A percentile compares a stretch with the other conserved stretches of the same genome.
phyloP scores from a whole-genome alignment of 352 stramenopile genomes.

The Pythium rishiriense region DNA sequence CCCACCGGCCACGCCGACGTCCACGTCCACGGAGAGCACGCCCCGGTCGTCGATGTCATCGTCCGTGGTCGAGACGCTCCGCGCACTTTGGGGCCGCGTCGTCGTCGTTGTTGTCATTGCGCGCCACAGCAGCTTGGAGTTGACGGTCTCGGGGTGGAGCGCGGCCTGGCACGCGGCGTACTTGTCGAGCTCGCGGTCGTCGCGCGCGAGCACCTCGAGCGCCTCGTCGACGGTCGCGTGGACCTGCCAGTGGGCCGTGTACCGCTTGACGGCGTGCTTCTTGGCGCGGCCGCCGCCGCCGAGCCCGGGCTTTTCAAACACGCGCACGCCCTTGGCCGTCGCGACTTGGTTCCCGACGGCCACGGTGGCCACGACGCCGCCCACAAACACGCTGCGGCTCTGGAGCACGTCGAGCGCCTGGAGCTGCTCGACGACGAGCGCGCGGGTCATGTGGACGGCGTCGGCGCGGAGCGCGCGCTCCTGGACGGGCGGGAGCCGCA shows the following conservation, averaged over 20 bases:
- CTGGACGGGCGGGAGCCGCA: slow-evolving; percentile 19
- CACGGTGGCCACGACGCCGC: background rate
- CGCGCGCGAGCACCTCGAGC: slow-evolving; percentile 20
- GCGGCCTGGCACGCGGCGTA: slow-evolving; percentile 20
- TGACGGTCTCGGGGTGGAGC: slow-evolving; percentile 25
- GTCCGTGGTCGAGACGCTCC: background rate
- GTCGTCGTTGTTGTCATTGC: background rate
- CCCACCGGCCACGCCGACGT: slow-evolving; percentile 5
- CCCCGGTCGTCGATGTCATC: slow-evolving; percentile 2
- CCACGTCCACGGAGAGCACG: slow-evolving; percentile 7
- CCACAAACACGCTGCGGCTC: slow-evolving; percentile 11
- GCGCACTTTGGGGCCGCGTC: background rate
- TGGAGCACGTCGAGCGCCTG: slow-evolving; percentile 7
- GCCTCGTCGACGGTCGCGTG: slow-evolving; percentile 27
- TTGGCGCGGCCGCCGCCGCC: slow-evolving; percentile 9
- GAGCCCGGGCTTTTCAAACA: slow-evolving; percentile 19
- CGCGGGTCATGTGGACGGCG: slow-evolving; percentile 13
- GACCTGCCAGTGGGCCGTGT: slow-evolving; percentile 22
- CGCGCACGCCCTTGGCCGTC: slow-evolving; percentile 15
- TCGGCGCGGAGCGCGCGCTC: slow-evolving; percentile 19
- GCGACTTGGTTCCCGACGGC: slow-evolving; percentile 10
- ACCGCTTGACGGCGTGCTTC: slow-evolving; percentile 15
- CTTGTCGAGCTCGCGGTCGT: slow-evolving; percentile 12
- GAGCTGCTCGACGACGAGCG: slow-evolving; percentile 22
- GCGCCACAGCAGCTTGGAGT: slow-evolving; percentile 26